Evolutionary conservation across 169 alveolate species (phyloP).

Genomic region (Plasmodium malariae): DNA sequence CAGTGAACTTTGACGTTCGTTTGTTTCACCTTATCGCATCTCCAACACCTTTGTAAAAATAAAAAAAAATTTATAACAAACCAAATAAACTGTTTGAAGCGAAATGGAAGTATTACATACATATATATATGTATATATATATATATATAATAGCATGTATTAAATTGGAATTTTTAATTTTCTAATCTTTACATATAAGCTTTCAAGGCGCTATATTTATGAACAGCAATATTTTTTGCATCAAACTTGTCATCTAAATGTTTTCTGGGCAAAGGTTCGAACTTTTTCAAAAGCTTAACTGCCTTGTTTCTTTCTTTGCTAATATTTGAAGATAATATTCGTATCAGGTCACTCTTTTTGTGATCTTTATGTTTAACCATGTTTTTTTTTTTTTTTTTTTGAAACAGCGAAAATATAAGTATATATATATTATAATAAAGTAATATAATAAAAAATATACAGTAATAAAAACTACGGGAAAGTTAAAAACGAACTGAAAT

Average conservation of each 20-base stretch:
- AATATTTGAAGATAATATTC: constrained; percentile 78
- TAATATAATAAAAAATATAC: neutral
- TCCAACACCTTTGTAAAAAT: constrained; percentile 81
- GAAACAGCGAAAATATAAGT: neutral
- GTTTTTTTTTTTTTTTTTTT: neutral
- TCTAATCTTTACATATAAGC: constrained; percentile 77
- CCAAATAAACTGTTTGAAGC: neutral
- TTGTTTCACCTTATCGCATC: constrained; percentile 87
- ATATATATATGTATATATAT: constrained; percentile 9
- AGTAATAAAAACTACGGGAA: neutral
- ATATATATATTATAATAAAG: neutral
- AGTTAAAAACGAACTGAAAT: neutral
- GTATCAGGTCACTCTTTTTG: constrained; percentile 83
- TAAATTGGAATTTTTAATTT: neutral
- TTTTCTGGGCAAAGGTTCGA: constrained; percentile 86
- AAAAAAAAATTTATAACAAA: neutral
- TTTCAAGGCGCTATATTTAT: constrained; percentile 81
- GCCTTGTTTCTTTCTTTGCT: constrained; percentile 85
- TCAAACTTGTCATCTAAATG: constrained; percentile 84
- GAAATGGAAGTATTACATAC: neutral
- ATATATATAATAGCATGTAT: neutral
- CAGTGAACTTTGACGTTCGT: constrained; percentile 85
- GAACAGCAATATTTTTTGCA: constrained; percentile 79
- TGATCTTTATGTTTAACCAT: constrained; percentile 83
- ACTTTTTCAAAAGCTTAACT: constrained; percentile 82